Base-by-base conservation (phyloP, 352 stramenopile species). In the Phytophthora foliorum region DNA sequence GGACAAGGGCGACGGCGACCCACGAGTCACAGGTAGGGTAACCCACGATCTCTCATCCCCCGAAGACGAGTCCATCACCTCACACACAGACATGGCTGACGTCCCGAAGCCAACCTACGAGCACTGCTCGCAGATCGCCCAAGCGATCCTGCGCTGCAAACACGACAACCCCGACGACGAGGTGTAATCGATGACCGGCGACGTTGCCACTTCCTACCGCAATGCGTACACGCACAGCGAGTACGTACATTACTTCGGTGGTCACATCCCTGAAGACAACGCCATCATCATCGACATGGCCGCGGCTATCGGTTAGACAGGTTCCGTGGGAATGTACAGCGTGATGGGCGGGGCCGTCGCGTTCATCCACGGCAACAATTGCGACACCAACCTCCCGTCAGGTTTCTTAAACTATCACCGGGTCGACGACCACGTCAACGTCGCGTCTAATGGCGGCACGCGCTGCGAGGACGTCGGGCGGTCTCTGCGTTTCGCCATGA, bases 211-310 rank as follows among this genome's bases (percentile, higher is more conserved):
- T 2, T 54, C 67, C 8, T 69, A 66, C 24, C 58, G 54, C 2
- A 57, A 74, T 10, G 4, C 34, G 31, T 25, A 11, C 17, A 36
- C 59, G 3, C 55, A 69, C 42, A 67, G 16, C 67, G 17, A n/a
- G n/a, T n/a, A n/a, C n/a, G n/a, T n/a, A n/a, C n/a, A n/a, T n/a
- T n/a, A n/a, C n/a, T 66, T 74, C 19, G 53, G 32, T 4, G 59
- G 41, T 0, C 10, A 1, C 17, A 59, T 69, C 24, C 48, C 53
- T 0, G 39, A 39, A 6, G 24, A 48, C 6, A 42, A 66, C 13
- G 42, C 51, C 1, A 11, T 67, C 14, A 66, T 78, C 31, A 60
- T 75, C 24, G 59, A 75, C 21, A n/a, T 70, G 0, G 58, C 7
- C 2, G 27, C 41, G 0, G 8, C 56, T 0, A 70, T 75, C 31